Conservation (phyloP, 495 filamentous ascomycete species). For the Parathielavia hyrcaniae region DNA sequence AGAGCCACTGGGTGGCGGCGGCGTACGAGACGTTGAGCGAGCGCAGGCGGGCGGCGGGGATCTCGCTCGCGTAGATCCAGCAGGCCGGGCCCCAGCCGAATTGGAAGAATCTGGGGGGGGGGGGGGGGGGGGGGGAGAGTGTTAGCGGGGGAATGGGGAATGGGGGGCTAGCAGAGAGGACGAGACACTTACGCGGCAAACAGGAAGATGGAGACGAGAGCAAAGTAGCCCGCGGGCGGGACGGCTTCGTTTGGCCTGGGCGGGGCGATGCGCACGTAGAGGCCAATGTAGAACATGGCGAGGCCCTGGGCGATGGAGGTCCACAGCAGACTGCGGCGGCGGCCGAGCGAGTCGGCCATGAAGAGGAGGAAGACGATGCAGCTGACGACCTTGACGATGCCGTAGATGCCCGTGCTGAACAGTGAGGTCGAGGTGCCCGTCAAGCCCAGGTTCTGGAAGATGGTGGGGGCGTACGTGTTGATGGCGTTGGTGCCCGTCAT, state of each 20-base stretch:
- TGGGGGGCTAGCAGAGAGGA: no score
- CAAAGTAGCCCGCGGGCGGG: constrained; percentile 52
- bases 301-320: constrained; percentile 63
- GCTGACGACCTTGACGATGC: constrained; percentile 43
- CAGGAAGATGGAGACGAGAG: constrained; percentile 64
- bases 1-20: constrained; percentile 64
- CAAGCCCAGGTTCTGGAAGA: constrained; percentile 46
- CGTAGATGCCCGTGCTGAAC: constrained; percentile 48
- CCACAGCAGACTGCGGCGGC: constrained; percentile 63
- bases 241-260: constrained; percentile 44
- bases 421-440: constrained; percentile 41
- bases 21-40: constrained; percentile 64
- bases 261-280: constrained; percentile 68
- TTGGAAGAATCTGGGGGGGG: constrained; percentile 52
- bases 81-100: constrained; percentile 75
- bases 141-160: neutral
- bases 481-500: constrained; percentile 43
- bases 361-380: constrained; percentile 46
- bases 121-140: neutral
- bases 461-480: constrained; percentile 49
- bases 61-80: constrained; percentile 72
- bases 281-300: constrained; percentile 73
- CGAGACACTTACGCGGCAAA: constrained; percentile 50
- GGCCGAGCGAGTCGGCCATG: constrained; percentile 58
- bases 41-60: constrained; percentile 64